phyloP scores from a whole-genome alignment of 2,329 filamentous ascomycete genomes.

The Acrodontium crateriforme region DNA sequence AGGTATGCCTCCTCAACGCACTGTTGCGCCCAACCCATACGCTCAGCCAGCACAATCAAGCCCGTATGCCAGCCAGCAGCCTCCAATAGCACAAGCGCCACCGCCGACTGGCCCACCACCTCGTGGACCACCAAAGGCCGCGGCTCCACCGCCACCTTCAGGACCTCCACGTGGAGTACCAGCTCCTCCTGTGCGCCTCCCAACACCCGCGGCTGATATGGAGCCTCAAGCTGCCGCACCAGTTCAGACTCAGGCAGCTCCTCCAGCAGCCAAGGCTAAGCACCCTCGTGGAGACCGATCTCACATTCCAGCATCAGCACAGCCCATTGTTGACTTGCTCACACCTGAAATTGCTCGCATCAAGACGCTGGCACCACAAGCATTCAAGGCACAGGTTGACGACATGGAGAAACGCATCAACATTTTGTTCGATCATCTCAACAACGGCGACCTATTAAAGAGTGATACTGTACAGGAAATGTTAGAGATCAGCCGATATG shows the following conservation, averaged over 20 bases:
- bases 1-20: constrained; percentile 26
- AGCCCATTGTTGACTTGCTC: constrained; percentile 68
- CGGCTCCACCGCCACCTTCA: constrained; percentile 23
- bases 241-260: no score
- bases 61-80: constrained; percentile 29
- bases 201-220: constrained; percentile 2
- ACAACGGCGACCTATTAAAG: constrained; percentile 83
- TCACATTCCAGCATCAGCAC: constrained; percentile 67
- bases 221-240: constrained; percentile 4
- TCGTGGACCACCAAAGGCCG: constrained; percentile 32
- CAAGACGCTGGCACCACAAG: constrained; percentile 69
- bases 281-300: constrained; percentile 61
- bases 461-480: constrained; percentile 61
- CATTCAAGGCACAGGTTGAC: constrained; percentile 76
- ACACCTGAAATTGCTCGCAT: constrained; percentile 78
- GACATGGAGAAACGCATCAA: constrained; percentile 88
- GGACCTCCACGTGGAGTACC: constrained; percentile 7
- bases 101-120: constrained; percentile 28
- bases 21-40: constrained; percentile 34
- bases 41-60: constrained; percentile 17
- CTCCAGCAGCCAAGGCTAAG: constrained; percentile 15
- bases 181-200: constrained; percentile 27
- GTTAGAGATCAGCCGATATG: constrained; percentile 36
- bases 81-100: constrained; percentile 27
- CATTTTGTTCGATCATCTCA: constrained; percentile 91